These are phyloP conservation scores for Iris pallida DNA, from an alignment of 116 monocot genomes.

Conservation along the genomic window DNA sequence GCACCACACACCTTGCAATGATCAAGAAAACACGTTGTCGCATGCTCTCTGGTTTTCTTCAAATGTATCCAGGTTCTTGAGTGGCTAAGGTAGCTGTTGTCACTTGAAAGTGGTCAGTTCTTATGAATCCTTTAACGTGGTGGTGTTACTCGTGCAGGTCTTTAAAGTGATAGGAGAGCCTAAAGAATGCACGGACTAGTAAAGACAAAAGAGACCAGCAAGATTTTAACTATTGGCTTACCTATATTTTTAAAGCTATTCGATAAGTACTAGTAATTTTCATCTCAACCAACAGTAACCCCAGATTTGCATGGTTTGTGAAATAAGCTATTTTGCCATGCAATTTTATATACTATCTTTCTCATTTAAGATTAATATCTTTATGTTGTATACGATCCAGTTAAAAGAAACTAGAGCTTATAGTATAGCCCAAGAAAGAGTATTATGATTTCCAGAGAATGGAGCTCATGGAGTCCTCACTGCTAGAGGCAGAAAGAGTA, in stretches of 20 bases:
- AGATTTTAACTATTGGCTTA: too few relatives aligned
- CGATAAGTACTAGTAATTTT: too few relatives aligned
- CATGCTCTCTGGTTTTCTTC: background rate
- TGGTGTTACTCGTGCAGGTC: constrained; percentile 6
- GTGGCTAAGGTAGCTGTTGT: background rate
- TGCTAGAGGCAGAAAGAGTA: constrained; percentile 4
- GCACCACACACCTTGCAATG: too few relatives aligned
- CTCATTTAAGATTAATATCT: too few relatives aligned
- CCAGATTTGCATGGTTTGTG: too few relatives aligned
- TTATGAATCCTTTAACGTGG: background rate
- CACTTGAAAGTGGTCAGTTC: background rate
- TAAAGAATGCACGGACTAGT: background rate
- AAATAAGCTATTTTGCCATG: too few relatives aligned
- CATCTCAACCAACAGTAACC: too few relatives aligned
- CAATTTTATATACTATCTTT: too few relatives aligned
- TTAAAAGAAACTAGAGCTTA: background rate
- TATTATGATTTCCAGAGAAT: background rate
- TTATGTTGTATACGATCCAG: too few relatives aligned
- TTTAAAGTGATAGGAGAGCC: constrained; percentile 3
- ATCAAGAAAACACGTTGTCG: background rate
- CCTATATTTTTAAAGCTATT: too few relatives aligned
- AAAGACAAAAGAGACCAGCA: background rate
- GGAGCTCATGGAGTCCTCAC: background rate
- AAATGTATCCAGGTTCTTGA: background rate
- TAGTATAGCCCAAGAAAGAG: constrained; percentile 7